Percentiles rank a stretch among this genome's conserved stretches.
phyloP scores from a whole-genome alignment of 2,329 filamentous ascomycete genomes.

The Fusarium torreyae region DNA sequence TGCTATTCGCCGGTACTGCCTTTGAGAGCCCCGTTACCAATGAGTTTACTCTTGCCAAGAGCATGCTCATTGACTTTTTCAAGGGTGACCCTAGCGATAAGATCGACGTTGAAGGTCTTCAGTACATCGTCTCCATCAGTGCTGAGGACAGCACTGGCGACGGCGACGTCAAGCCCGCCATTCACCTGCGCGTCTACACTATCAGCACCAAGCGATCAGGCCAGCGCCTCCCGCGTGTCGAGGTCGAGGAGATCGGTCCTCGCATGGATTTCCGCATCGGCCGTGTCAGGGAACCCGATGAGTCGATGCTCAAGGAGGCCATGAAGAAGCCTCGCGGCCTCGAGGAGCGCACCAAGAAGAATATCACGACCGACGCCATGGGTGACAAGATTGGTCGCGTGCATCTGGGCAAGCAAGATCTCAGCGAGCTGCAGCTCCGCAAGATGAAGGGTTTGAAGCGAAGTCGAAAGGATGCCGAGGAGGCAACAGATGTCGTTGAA shows the following conservation, averaged over 20 bases:
- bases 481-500: conserved; percentile 61
- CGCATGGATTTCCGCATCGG: conserved; percentile 93
- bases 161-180: conserved; percentile 66
- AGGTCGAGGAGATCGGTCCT: conserved; percentile 95
- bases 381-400: conserved; percentile 97
- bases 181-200: conserved; percentile 85
- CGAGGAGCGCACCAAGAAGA: conserved; percentile 93
- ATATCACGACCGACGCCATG: conserved; percentile 90
- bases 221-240: conserved; percentile 88
- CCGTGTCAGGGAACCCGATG: conserved; percentile 83
- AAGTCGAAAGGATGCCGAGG: conserved; percentile 72
- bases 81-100: conserved; percentile 81
- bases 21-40: conserved; percentile 87
- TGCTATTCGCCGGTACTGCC: conserved; percentile 89
- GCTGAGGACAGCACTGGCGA: conserved; percentile 74
- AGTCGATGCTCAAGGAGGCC: conserved; percentile 87
- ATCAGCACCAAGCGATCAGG: conserved; percentile 89
- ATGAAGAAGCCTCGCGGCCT: conserved; percentile 85
- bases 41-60: conserved; percentile 89
- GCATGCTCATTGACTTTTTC: conserved; percentile 91
- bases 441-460: conserved; percentile 99
- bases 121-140: conserved; percentile 87
- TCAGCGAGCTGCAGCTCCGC: conserved; percentile 88
- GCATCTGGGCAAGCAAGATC: conserved; percentile 91
- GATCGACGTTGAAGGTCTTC: conserved; percentile 94